Conservation (phyloP, 352 stramenopile species). For the Phytophthora ohioensis region DNA sequence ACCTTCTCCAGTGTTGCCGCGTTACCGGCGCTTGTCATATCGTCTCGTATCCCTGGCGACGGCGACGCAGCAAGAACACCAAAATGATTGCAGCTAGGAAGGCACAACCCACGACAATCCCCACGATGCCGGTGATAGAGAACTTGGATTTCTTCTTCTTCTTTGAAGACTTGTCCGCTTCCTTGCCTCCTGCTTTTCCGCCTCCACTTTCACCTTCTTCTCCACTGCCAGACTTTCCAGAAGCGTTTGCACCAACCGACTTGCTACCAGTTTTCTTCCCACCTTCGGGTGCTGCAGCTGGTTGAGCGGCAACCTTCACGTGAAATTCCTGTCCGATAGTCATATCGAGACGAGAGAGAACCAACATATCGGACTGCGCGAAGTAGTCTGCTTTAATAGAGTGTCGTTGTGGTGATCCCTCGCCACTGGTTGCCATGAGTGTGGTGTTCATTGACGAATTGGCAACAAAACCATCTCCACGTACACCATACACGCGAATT, state of each 20-base stretch:
- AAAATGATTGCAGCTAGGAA: conserved; percentile 56
- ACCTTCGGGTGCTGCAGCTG: conserved; percentile 23
- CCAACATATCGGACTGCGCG: conserved; percentile 67
- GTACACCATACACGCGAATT: conserved; percentile 69
- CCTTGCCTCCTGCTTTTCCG: conserved; percentile 5
- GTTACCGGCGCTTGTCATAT: conserved; percentile 39
- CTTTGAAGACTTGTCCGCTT: conserved; percentile 7
- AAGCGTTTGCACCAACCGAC: conserved; percentile 35
- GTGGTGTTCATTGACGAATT: conserved; percentile 67
- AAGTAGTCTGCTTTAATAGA: conserved; percentile 70
- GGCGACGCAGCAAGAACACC: conserved; percentile 49
- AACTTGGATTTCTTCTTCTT: conserved; percentile 40
- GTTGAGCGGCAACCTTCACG: conserved; percentile 45
- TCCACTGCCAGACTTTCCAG: conserved; percentile 30
- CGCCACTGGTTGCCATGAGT: conserved; percentile 18
- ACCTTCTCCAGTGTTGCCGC: conserved; percentile 4
- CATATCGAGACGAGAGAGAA: conserved; percentile 57
- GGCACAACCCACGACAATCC: conserved; percentile 49
- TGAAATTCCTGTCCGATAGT: conserved; percentile 61
- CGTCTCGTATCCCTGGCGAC: conserved; percentile 57
- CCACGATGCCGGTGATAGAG: conserved; percentile 52
- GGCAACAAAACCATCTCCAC: conserved; percentile 47
- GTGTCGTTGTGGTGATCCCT: conserved; percentile 6
- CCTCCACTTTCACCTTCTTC: conserved; percentile 12
- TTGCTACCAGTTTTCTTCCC: conserved; percentile 33